phyloP scores from a whole-genome alignment of 108 stramenopile genomes.

The Hondaea fermentalgiana region DNA sequence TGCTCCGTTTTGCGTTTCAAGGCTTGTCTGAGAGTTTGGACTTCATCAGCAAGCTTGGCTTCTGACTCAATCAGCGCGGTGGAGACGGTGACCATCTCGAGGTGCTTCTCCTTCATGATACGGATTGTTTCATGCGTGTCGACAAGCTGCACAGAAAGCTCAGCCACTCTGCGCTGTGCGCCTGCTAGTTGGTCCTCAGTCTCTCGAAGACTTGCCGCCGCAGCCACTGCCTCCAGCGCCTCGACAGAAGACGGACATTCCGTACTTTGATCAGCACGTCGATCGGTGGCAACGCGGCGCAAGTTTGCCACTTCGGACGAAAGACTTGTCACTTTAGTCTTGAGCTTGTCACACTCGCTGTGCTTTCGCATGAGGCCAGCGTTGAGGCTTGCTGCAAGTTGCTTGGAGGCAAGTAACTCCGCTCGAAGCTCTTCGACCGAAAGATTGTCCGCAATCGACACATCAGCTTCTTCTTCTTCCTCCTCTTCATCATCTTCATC shows the following conservation, averaged over 20 bases:
- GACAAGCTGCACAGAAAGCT: background rate
- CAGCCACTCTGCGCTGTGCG: background rate
- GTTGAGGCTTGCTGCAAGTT: background rate
- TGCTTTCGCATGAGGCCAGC: background rate
- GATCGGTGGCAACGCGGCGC: too few species aligned
- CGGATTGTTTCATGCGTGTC: background rate
- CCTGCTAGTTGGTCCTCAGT: background rate
- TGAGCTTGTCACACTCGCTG: background rate
- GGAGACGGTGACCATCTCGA: background rate
- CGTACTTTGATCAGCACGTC: too few species aligned
- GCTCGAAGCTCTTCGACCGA: background rate
- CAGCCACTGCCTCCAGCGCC: too few species aligned
- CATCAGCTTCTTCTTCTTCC: background rate
- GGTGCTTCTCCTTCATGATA: background rate
- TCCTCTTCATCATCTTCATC: background rate
- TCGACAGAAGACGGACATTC: too few species aligned
- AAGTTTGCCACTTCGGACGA: background rate
- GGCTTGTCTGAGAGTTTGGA: background rate
- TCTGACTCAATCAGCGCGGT: background rate
- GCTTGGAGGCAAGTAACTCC: background rate
- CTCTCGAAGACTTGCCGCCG: background rate
- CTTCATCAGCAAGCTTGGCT: background rate
- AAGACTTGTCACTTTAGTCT: background rate
- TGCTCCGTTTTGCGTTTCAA: background rate
- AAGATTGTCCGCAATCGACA: background rate